phyloP scores from a whole-genome alignment of 2,329 filamentous ascomycete genomes.

The Aschersonia sp. region DNA sequence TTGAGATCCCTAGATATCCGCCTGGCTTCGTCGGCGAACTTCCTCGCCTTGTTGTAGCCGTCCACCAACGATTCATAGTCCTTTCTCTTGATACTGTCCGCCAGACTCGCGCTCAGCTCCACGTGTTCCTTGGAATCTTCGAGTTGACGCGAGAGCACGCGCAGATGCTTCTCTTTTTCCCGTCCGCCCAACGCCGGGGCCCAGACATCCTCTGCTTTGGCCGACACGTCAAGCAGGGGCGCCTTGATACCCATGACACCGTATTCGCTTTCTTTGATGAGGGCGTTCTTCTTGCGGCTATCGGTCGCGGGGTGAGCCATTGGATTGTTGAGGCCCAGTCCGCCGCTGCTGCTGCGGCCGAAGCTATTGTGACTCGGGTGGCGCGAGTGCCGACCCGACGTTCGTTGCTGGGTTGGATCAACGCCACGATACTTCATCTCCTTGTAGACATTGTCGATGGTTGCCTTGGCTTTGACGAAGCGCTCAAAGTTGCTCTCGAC shows the following conservation, averaged over 20 bases:
- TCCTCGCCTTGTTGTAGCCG: conserved; percentile 72
- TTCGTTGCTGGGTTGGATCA: conserved; percentile 31
- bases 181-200: conserved; percentile 82
- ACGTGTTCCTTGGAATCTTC: conserved; percentile 72
- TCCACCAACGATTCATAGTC: conserved; percentile 84
- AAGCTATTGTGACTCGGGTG: conserved; percentile 55
- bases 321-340: conserved; percentile 21
- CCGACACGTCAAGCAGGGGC: conserved; percentile 76
- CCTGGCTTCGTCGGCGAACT: conserved; percentile 65
- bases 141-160: conserved; percentile 59
- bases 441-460: conserved; percentile 96
- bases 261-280: conserved; percentile 86
- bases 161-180: conserved; percentile 80
- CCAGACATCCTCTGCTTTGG: conserved; percentile 96
- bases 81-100: conserved; percentile 76
- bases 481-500: conserved; percentile 98
- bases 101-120: conserved; percentile 62
- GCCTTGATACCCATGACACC: conserved; percentile 78
- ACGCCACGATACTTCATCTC: conserved; percentile 75
- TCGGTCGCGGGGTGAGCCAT: conserved; percentile 29
- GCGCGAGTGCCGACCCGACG: conserved; percentile 41
- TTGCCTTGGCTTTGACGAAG: conserved; percentile 93
- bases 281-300: conserved; percentile 69
- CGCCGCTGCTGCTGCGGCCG: conserved; percentile 32
- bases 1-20: conserved; percentile 45